Evolutionary conservation across 2,329 filamentous ascomycete species (phyloP).

Genomic region (Aspergillus sp.): DNA sequence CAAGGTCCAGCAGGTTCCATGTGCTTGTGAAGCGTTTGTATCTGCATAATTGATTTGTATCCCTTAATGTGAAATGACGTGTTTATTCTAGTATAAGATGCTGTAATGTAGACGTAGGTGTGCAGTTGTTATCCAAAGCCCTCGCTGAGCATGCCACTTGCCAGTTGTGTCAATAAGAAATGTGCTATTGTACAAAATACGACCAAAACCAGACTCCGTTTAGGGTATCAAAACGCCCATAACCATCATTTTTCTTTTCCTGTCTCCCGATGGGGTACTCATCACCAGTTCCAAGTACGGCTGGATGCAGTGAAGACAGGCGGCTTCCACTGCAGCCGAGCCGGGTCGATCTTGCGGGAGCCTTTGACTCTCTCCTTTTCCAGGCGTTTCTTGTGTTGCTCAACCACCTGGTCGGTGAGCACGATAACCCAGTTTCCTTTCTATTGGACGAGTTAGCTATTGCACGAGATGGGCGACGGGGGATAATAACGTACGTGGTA

Average conservation of each 20-base stretch:
- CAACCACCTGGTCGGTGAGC: slow-evolving; percentile 77
- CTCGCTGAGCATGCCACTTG: background rate
- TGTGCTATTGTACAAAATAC: background rate
- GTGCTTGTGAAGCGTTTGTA: too few species aligned
- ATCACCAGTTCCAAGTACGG: slow-evolving; percentile 91
- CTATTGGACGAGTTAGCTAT: slow-evolving; percentile 18
- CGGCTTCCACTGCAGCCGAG: slow-evolving; percentile 88
- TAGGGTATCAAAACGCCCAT: slow-evolving; percentile 3
- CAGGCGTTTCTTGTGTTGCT: slow-evolving; percentile 65
- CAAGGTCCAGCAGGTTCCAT: too few species aligned
- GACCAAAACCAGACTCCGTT: background rate
- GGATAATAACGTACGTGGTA: slow-evolving; percentile 63
- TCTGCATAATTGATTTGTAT: too few species aligned
- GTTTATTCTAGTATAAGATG: too few species aligned
- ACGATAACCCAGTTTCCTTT: slow-evolving; percentile 97
- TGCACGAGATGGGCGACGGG: background rate
- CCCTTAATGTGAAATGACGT: too few species aligned
- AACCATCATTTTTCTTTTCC: background rate
- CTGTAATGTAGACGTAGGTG: too few species aligned
- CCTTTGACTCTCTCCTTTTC: slow-evolving; percentile 80
- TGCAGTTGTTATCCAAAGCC: too few species aligned
- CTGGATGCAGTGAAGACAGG: slow-evolving; percentile 88
- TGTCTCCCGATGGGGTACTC: background rate
- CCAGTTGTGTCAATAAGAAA: background rate
- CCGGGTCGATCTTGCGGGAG: slow-evolving; percentile 70